Evolutionary conservation across 108 stramenopile genomes (phyloP), one percentile per base, ranked within the genome.

Genomic region (Pelagomonas calceolata): DNA sequence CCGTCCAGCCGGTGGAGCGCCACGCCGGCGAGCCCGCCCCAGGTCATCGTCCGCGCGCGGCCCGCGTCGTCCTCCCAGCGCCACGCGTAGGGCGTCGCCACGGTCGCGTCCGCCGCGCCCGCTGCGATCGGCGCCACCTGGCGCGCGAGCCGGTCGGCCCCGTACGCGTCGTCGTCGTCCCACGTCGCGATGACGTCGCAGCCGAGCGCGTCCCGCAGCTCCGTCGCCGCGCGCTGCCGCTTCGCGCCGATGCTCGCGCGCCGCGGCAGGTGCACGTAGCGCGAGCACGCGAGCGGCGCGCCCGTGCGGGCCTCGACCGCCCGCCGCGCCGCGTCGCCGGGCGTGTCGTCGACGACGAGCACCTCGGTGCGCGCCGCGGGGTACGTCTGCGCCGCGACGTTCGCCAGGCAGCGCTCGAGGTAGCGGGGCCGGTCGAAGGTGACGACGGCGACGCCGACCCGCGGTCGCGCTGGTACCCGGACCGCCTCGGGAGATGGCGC

Each of bases 131-230:
- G 51, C 51, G 51, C 51, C 7, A 60, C 21, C 51, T 60, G 51
- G 21, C 7, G 7, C 51, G 14, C 51, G 51, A 60, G 51, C 7
- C 51, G 51, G 26, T 60, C 51, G 21, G 3, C 14, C 7, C 51
- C 51, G 51, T 60, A 60, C 21, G 29, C 51, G 51, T 60, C 51
- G 51, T 60, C 51, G 51, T 60, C 51, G 51, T 60, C 51, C 51
- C 51, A 60, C 7, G 51, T 43, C 39, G 39, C 39, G 39, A 43
- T 12, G 39, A 43, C 39, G 39, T 43, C 39, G 39, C 39, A 43
- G 39, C 39, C 39, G 39, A 43, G 39, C n/a, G n/a, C n/a, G 39
- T 43, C 39, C 9, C 39, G 39, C 39, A 12, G 9, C 9, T 10
- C 39, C 7, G 18, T 26, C 21, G 51, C 51, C 21, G 51, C 51